Percentiles rank a stretch among this genome's conserved stretches.
Evolutionary conservation across 2,329 filamentous ascomycete species (phyloP).

Genomic region (Apiospora marii): DNA sequence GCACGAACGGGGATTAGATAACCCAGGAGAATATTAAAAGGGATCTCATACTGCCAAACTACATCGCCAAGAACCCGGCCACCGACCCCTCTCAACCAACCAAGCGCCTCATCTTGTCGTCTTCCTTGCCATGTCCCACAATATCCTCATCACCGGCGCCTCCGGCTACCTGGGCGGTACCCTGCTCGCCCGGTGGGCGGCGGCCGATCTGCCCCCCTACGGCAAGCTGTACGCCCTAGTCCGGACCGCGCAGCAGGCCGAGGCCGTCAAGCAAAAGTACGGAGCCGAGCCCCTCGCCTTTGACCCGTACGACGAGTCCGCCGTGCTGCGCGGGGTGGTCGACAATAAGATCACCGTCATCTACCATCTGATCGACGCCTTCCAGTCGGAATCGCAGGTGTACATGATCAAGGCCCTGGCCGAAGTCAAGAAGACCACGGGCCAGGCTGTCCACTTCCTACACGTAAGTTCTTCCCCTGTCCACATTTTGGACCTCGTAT

Average conservation of each 20-base stretch:
- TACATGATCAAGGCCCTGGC: constrained; percentile 55
- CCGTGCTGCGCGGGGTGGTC: constrained; percentile 47
- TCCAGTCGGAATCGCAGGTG: constrained; percentile 41
- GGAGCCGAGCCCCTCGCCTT: constrained; percentile 51
- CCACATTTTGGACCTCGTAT: not conserved
- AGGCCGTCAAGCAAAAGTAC: constrained; percentile 50
- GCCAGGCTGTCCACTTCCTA: constrained; percentile 56
- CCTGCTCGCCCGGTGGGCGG: constrained; percentile 50
- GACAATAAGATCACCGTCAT: constrained; percentile 55
- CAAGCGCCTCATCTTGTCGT: not conserved
- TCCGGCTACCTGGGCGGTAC: constrained; percentile 62
- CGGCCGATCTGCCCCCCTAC: constrained; percentile 49
- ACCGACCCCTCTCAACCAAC: not conserved
- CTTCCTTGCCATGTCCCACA: constrained; percentile 38
- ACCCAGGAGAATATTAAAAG: too few relatives aligned
- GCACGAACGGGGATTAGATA: not conserved
- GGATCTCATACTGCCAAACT: too few relatives aligned
- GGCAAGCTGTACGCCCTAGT: constrained; percentile 56
- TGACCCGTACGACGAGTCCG: constrained; percentile 46
- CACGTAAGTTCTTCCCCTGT: constrained; percentile 40
- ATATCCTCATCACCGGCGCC: constrained; percentile 58
- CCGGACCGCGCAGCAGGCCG: constrained; percentile 53
- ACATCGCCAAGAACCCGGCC: not conserved
- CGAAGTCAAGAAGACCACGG: constrained; percentile 50
- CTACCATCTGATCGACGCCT: constrained; percentile 55